phyloP scores from a whole-genome alignment of 768 basidiomycete genomes.

The Pisolithus tinctorius region DNA sequence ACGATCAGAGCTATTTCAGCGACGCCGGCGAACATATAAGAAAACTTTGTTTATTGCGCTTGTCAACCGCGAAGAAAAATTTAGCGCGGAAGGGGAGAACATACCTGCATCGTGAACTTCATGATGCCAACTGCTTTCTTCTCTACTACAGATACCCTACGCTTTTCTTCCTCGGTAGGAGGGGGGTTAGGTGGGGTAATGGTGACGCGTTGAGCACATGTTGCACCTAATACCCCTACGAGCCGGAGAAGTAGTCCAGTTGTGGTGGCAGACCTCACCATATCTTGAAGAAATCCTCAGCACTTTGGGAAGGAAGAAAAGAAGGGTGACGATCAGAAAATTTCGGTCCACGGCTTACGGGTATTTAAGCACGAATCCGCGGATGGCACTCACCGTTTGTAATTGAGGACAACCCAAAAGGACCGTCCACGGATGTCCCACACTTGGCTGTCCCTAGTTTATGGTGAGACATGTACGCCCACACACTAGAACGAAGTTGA shows the following conservation, averaged over 20 bases:
- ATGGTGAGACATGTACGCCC: too few species aligned
- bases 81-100: not conserved
- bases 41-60: not conserved
- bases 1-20: not conserved
- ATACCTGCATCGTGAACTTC: not conserved
- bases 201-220: conserved; percentile 3
- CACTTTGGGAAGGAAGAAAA: not conserved
- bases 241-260: conserved; percentile 2
- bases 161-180: not conserved
- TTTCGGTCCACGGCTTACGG: too few species aligned
- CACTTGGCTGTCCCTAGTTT: too few species aligned
- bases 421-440: too few species aligned
- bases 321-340: not conserved
- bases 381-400: too few species aligned
- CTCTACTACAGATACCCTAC: not conserved
- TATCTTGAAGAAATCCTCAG: not conserved
- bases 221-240: not conserved
- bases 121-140: not conserved
- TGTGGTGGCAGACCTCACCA: not conserved
- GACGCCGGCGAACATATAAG: not conserved
- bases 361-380: too few species aligned
- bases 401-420: too few species aligned
- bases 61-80: not conserved
- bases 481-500: too few species aligned
- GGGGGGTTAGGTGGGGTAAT: conserved; percentile 1